phyloP scores from a whole-genome alignment of 306 rosid species.

The Heteromeles arbutifolia region DNA sequence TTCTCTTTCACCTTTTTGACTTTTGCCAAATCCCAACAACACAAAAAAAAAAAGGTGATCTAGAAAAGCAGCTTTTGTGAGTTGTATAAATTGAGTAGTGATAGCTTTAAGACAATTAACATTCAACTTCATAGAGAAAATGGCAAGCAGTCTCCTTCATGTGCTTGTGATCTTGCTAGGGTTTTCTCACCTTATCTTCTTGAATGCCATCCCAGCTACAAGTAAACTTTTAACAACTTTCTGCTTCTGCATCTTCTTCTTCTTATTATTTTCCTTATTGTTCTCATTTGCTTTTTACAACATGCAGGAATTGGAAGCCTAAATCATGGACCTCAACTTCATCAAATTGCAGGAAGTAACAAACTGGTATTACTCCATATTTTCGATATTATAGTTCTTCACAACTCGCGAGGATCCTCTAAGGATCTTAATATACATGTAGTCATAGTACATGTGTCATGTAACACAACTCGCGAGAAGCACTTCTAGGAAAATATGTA shows the following conservation, averaged over 20 bases:
- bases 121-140: neutral
- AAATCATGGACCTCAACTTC: conserved; percentile 29
- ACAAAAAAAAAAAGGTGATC: neutral
- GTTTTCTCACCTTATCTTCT: conserved; percentile 41
- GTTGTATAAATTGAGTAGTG: conserved; percentile 44
- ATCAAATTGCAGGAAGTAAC: conserved; percentile 27
- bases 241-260: neutral
- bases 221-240: conserved; percentile 24
- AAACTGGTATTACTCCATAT: conserved; percentile 20
- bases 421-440: neutral
- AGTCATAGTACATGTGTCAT: neutral
- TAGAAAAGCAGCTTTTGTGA: neutral
- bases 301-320: conserved; percentile 58
- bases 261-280: neutral
- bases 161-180: conserved; percentile 49
- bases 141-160: conserved; percentile 42
- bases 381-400: neutral
- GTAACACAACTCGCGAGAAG: neutral
- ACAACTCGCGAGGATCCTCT: neutral
- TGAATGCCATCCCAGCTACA: conserved; percentile 67
- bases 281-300: neutral
- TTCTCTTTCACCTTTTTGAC: conserved; percentile 43
- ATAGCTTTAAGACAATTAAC: conserved; percentile 8
- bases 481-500: neutral
- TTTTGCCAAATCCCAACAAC: conserved; percentile 7